Conservation (phyloP, 2,329 filamentous ascomycete species). For the Chalara sp. region DNA sequence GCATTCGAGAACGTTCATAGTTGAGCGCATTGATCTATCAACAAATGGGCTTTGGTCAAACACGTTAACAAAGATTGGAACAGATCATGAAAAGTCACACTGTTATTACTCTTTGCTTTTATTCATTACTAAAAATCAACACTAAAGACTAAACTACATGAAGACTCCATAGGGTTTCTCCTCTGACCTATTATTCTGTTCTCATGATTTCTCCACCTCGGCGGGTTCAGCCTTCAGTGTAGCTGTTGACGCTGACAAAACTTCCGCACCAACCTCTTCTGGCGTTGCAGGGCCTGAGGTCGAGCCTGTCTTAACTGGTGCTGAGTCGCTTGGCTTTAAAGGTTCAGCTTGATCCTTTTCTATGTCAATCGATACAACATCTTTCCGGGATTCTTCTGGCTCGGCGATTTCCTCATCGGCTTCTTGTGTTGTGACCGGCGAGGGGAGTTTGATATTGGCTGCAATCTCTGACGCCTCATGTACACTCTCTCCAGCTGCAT, state of each 20-base stretch:
- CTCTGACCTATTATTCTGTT: too few species aligned
- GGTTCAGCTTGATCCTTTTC: conserved; percentile 8
- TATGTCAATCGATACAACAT: conserved; percentile 2
- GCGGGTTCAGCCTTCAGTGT: conserved; percentile 11
- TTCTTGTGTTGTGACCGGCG: conserved; percentile 5
- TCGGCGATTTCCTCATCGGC: conserved; percentile 11
- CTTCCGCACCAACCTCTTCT: conserved; percentile 5
- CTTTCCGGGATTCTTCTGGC: conserved; percentile 12
- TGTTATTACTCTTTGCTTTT: too few species aligned
- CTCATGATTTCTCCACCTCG: too few species aligned
- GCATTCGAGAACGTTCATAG: too few species aligned
- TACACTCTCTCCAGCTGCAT: conserved; percentile 16
- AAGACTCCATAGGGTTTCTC: too few species aligned
- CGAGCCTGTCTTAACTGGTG: conserved; percentile 8
- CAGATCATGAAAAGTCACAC: too few species aligned
- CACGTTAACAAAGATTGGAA: too few species aligned
- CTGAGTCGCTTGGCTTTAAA: conserved; percentile 11
- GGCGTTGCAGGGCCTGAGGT: conserved; percentile 5
- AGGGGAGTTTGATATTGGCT: conserved; percentile 7
- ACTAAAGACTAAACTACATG: too few species aligned
- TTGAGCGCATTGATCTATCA: too few species aligned
- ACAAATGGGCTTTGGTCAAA: too few species aligned
- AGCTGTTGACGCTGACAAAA: conserved; percentile 16
- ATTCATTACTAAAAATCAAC: too few species aligned
- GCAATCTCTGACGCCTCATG: conserved; percentile 16